Conservation (phyloP, 202 grass and related monocot genomes). For the Dendrocalamus latiflorus region DNA sequence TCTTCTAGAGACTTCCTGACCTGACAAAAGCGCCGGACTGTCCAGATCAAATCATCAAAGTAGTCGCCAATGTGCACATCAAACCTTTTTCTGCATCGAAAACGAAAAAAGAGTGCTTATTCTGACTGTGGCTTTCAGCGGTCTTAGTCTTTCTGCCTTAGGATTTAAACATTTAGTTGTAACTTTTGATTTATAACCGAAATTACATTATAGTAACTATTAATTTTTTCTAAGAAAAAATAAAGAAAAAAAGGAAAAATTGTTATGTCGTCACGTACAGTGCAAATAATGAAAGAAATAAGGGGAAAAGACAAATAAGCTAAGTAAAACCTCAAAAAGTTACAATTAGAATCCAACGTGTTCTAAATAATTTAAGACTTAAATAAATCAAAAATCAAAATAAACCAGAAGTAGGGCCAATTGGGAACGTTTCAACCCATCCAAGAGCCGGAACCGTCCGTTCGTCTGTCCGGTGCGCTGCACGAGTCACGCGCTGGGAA, state of each 20-base stretch:
- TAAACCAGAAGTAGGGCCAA: background rate
- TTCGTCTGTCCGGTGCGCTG: background rate
- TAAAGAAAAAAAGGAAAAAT: too few species aligned
- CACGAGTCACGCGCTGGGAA: background rate
- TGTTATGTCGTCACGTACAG: too few species aligned
- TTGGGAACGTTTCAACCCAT: background rate
- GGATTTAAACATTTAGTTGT: fast-evolving
- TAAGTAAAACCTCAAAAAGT: too few species aligned
- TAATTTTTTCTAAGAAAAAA: too few species aligned
- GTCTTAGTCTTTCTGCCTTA: too few species aligned
- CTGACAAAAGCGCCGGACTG: background rate
- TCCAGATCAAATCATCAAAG: background rate
- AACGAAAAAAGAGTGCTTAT: background rate
- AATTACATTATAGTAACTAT: fast-evolving
- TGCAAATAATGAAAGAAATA: too few species aligned
- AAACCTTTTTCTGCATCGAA: background rate
- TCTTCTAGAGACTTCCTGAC: background rate
- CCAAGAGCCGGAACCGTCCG: background rate
- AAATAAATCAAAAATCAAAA: too few species aligned
- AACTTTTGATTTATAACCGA: too few species aligned
- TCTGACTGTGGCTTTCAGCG: too few species aligned
- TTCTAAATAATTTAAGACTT: too few species aligned
- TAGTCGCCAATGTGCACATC: background rate
- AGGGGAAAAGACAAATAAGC: too few species aligned
- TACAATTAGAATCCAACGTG: too few species aligned